Evolutionary conservation across 1,284 basidiomycete species (phyloP), one percentile per base, ranked within the genome.

Genomic region (Chondrostereum purpureum): DNA sequence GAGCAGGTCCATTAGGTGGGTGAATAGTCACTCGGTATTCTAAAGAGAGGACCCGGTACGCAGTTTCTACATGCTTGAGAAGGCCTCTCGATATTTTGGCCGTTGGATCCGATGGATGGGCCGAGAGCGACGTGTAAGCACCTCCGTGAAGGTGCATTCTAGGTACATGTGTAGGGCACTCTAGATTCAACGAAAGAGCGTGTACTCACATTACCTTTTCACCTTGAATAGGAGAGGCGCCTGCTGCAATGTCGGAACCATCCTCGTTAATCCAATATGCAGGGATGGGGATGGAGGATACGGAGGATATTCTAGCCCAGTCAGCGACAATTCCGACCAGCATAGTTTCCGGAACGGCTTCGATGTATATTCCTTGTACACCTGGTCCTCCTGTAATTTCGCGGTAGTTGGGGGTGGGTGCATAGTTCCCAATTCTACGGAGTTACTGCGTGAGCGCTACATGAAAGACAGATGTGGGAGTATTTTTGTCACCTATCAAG

Each of bases 21-120:
- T 52, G 51, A 5, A 52, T 55, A 11, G 65, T 63, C 13, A 72
- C 51, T 3, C 70, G 62, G 49, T 75, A 76, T 48, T 75, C 70
- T 35, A 70, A 44, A 1, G 64, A 60, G 47, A 78, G 70, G 2
- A 65, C 53, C 3, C 70, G 65, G 4, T 51, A 39, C 45, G 66
- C 45, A 14, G 44, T 20, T 0, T 50, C 22, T 13, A 54, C 42
- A 31, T 58, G 47, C 18, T 56, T 42, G 4, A 68, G 45, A 10
- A 68, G 49, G 4, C 57, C 60, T 13, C 47, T 47, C 1, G 51
- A 53, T 31, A 66, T 57, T 13, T 55, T 55, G 31, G 54, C 56
- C 3, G 52, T 52, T 3, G 54, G 47, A 14, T 54, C 56, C 10
- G 44, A 40, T 3, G 61, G 61, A 38, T 58, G 61, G 4, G 54